Evolutionary conservation across 768 basidiomycete genomes (phyloP).

Genomic region (Mycena albidolilacea): DNA sequence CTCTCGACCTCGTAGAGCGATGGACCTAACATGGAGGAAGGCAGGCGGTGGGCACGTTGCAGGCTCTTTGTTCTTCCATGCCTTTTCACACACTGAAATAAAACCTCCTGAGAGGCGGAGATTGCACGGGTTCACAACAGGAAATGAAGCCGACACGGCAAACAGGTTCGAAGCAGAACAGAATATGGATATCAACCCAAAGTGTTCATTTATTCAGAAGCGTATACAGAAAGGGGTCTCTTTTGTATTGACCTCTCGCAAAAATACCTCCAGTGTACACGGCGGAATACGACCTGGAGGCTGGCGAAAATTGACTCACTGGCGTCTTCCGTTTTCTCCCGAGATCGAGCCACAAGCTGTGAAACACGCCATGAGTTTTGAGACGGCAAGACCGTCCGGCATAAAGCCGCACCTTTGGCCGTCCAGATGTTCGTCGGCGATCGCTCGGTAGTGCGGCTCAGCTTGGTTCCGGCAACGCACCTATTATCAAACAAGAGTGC

Average conservation of each 20-base stretch:
- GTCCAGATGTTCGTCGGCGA: background rate
- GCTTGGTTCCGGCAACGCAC: background rate
- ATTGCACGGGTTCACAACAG: background rate
- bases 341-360: too few species aligned
- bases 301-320: too few species aligned
- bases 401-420: too few species aligned
- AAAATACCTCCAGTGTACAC: too few species aligned
- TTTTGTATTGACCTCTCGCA: too few species aligned
- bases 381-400: background rate
- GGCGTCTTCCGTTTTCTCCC: too few species aligned
- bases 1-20: constrained; percentile 44
- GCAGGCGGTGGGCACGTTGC: constrained; percentile 28
- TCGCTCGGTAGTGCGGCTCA: background rate
- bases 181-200: too few species aligned
- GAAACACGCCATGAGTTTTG: background rate
- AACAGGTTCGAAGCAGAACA: background rate
- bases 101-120: background rate
- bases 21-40: constrained; percentile 22
- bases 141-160: background rate
- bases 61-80: background rate
- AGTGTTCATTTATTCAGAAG: too few species aligned
- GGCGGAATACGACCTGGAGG: too few species aligned
- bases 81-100: constrained; percentile 23
- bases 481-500: background rate
- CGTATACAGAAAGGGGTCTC: too few species aligned